Evolutionary conservation across 2,329 filamentous ascomycete species (phyloP), one percentile per base, ranked within the genome.

Genomic region (Dichotomopilus funicola): DNA sequence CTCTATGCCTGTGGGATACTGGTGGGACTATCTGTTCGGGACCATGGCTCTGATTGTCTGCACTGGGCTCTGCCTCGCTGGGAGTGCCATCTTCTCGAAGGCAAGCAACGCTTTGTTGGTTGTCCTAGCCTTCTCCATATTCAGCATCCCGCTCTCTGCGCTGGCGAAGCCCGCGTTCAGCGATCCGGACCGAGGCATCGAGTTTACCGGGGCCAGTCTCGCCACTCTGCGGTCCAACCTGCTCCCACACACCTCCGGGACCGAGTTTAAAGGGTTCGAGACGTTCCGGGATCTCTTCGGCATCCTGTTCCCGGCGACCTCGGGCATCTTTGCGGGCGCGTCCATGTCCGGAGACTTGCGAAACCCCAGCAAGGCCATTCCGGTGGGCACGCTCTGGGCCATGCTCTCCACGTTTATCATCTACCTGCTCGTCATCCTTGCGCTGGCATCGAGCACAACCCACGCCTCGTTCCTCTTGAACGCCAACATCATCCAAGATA

Each of bases 311-410:
- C 89, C 89, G 38, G 82, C 83, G 2, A 86, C 82, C 2, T 81
- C 81, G 5, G 78, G 79, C 31, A 83, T 81, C 59, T 80, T 82
- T 67, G 78, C 83, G 57, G 91, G 91, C 13, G 90, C 90, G 6
- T 92, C 88, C 63, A 95, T 95, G 90, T 95, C 89, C 6, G 90
- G 90, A 13, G 89, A 95, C 67, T 71, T 95, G 49, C 87, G 81
- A 59, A 86, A 90, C 60, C 90, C 90, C 0, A 92, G 88, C 75
- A 89, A 85, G 68, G 82, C 89, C 1, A 95, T 95, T 52, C 90
- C 90, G 0, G 86, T 82, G 59, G 90, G 90, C n/a, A 95, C 90
- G 0, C 72, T 95, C 1, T 88, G 83, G 71, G 89, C 89, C 2
- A 82, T 92, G 67, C 73, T 81, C 9, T 79, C 90, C 31, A 95